These are phyloP conservation scores for Drechmeria coniospora DNA, from an alignment of 2,329 filamentous ascomycete species.

Conservation along the genomic window DNA sequence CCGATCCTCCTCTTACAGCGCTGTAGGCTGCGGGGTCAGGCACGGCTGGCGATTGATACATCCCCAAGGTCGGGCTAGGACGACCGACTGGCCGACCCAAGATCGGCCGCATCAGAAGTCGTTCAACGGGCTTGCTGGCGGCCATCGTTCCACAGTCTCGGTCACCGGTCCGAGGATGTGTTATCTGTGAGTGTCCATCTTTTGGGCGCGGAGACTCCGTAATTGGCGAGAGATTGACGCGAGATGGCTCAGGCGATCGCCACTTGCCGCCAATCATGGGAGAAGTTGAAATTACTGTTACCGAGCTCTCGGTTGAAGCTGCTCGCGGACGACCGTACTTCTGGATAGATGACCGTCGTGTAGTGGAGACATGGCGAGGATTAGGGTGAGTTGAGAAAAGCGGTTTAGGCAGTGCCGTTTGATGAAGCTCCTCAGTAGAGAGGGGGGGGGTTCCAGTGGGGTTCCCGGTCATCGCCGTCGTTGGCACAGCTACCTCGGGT, in stretches of 20 bases:
- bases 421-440: not conserved
- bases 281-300: conserved; percentile 16
- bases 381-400: conserved; percentile 11
- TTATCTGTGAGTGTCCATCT: conserved; percentile 15
- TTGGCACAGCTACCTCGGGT: not conserved
- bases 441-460: not conserved
- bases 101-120: conserved; percentile 18
- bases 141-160: conserved; percentile 5
- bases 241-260: conserved; percentile 8
- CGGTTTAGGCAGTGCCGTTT: conserved; percentile 7
- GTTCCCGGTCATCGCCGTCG: not conserved
- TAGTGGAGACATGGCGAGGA: conserved; percentile 8
- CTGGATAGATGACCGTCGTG: conserved; percentile 8
- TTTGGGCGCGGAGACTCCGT: conserved; percentile 26
- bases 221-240: conserved; percentile 29
- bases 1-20: conserved; percentile 1
- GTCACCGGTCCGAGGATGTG: conserved; percentile 15
- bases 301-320: conserved; percentile 17
- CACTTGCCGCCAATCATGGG: conserved; percentile 9
- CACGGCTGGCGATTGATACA: conserved; percentile 9
- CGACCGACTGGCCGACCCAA: conserved; percentile 18
- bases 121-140: conserved; percentile 10
- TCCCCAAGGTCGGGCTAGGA: conserved; percentile 26
- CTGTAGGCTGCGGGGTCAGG: conserved; percentile 2
- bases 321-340: conserved; percentile 10